Evolutionary conservation across 2,329 filamentous ascomycete genomes (phyloP), one percentile per base, ranked within the genome.

Genomic region (Claviceps spartinae): DNA sequence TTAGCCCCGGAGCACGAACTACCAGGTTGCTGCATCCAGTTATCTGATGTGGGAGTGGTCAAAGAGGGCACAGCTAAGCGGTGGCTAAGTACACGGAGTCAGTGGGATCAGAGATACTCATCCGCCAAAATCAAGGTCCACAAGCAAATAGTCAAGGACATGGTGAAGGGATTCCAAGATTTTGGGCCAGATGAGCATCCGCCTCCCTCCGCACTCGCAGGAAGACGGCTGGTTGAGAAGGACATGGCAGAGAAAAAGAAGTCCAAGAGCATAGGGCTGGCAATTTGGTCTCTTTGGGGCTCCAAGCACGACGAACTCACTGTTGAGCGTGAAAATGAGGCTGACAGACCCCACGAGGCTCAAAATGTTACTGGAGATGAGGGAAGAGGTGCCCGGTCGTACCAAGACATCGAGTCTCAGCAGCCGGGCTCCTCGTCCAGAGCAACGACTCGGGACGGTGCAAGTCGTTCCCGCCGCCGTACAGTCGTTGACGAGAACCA

Each of bases 281-380:
- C 83, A 2, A 70, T 96, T 57, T 97, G 91, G 91, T 86, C 82
- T 48, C 73, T 84, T 1, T 94, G 89, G 86, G 89, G 88, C 14
- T 90, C 85, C 46, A 94, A 86, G 63, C 88, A 96, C 62, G 93
- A 97, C 63, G 79, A 91, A 65, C 75, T 75, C 55, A 86, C 85
- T 0, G 75, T 94, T 3, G 70, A 73, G 47, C 71, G 79, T 3
- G 79, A 83, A 62, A 65, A 76, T 50, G 73, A 75, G 56, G 74
- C 74, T 1, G 72, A 74, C 2, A 66, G 68, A 53, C 60, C 65
- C 26, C 60, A 63, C 2, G 62, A 61, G 18, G 53, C 57, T 1
- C 57, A 60, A 26, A 57, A 62, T 44, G 68, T 69, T 1, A 69
- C 65, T 4, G 63, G 61, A 1, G 65, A 60, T 2, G 70, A 77